Evolutionary conservation across 768 basidiomycete species (phyloP), one percentile per base, ranked within the genome.

Genomic region (Boletus sp.): DNA sequence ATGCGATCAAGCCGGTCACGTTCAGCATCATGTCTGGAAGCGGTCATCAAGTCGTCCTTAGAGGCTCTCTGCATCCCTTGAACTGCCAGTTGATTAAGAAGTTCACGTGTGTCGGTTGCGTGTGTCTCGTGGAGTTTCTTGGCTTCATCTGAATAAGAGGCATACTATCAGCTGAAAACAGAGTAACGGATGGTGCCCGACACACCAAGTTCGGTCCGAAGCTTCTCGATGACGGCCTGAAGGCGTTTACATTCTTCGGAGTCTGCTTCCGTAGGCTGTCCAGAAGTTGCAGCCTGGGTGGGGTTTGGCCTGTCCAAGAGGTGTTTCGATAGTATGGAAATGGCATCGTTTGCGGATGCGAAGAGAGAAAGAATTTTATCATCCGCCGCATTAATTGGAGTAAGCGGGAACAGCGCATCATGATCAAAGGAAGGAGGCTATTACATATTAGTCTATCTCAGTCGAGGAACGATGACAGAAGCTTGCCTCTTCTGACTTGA

Each of bases 161-260:
- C 38, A 37, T 14, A 25, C 11, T 13, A 32, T 67, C 47, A 65
- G 59, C 17, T 8, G 42, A 27, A 51, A 34, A 50, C 33, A 33
- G 53, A 50, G 50, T 34, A 30, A 45, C 27, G 27, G 29, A n/a
- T 19, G 11, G 32, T 41, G 8, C 10, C 37, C 21, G 23, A 70
- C 77, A 17, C 56, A 85, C 89, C 81, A 13, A 90, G 72, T 63
- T 91, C 84, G 13, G 70, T 63, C 51, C 79, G 77, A 30, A 90
- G 74, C 17, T 67, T 71, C 10, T 75, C 62, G 40, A 90, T 79
- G 27, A 79, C 73, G 7, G 59, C 69, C 54, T 83, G 77, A 10
- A 90, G 68, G 7, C 75, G 75, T 46, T 76, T 71, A 19, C 82
- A 61, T 59, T 86, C 85, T 17, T 65, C 74, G 17, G 55, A 41